Evolutionary conservation across 805 yeast species (phyloP).

Genomic region (Nakazawaea sp.): DNA sequence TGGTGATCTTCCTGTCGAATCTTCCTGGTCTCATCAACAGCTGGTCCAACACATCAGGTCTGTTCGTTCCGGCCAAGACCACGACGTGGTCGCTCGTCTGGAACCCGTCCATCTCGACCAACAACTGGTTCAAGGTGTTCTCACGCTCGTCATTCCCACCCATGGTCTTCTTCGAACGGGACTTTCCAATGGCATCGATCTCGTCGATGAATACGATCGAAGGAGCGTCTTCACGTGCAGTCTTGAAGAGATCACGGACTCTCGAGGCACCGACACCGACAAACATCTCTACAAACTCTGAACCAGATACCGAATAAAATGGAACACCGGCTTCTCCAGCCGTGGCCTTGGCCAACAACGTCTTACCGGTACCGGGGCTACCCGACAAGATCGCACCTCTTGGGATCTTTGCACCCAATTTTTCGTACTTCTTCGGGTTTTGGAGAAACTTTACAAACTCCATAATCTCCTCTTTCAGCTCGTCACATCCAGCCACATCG

Average conservation of each 20-base stretch:
- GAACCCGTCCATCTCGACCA: slow-evolving; percentile 96
- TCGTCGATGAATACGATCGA: slow-evolving; percentile 89
- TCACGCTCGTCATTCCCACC: slow-evolving; percentile 93
- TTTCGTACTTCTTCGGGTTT: slow-evolving; percentile 78
- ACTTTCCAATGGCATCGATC: slow-evolving; percentile 93
- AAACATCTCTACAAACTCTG: slow-evolving; percentile 96
- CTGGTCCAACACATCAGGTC: slow-evolving; percentile 85
- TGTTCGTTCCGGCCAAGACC: slow-evolving; percentile 90
- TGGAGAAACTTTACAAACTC: slow-evolving; percentile 88
- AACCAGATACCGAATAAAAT: slow-evolving; percentile 84
- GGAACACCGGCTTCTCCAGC: slow-evolving; percentile 98
- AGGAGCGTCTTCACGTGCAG: slow-evolving; percentile 87
- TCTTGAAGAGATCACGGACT: slow-evolving; percentile 86
- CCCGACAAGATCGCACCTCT: slow-evolving; percentile 93
- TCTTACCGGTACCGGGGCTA: slow-evolving; percentile 97
- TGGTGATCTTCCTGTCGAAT: slow-evolving; percentile 82
- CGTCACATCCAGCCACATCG: slow-evolving; percentile 94
- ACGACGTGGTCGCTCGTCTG: slow-evolving; percentile 85
- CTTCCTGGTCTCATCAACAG: slow-evolving; percentile 93
- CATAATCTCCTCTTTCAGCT: slow-evolving; percentile 92
- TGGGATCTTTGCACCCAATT: slow-evolving; percentile 89
- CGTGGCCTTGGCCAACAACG: slow-evolving; percentile 86
- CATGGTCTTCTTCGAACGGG: slow-evolving; percentile 58
- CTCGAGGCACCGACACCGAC: slow-evolving; percentile 95
- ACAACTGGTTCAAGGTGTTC: slow-evolving; percentile 82